Conservation (phyloP, 108 stramenopile species). For the Skeletonema costatum region DNA sequence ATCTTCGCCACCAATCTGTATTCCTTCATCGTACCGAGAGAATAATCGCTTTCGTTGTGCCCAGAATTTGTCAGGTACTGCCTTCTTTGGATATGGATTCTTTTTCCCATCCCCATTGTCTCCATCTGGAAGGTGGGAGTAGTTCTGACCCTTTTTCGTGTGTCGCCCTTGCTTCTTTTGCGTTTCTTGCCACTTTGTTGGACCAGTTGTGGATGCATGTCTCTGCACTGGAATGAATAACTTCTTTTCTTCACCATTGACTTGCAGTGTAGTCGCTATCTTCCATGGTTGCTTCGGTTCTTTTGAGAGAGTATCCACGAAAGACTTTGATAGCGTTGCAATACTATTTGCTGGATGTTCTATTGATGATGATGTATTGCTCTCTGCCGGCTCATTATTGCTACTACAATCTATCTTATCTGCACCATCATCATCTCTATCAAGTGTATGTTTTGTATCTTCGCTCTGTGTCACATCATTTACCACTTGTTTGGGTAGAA, state of each 20-base stretch:
- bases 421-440: not conserved
- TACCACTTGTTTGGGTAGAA: not conserved
- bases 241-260: conserved; percentile 15
- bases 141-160: not conserved
- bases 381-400: not conserved
- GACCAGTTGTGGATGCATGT: conserved; percentile 27
- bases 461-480: not conserved
- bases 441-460: not conserved
- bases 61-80: conserved; percentile 85
- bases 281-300: conserved; percentile 1
- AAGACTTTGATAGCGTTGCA: conserved; percentile 3
- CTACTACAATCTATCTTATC: not conserved
- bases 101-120: conserved; percentile 69
- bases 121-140: conserved; percentile 30
- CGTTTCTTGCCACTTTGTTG: conserved; percentile 31
- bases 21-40: conserved; percentile 73
- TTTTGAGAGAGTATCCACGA: not conserved
- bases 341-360: not conserved
- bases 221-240: conserved; percentile 40
- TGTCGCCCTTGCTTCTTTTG: not conserved
- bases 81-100: conserved; percentile 73
- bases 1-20: conserved; percentile 71
- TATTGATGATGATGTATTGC: not conserved
- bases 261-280: conserved; percentile 1
- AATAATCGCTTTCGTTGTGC: conserved; percentile 81